These are phyloP conservation scores for Jamesozyma jinghongensis DNA, from an alignment of 805 yeast genomes.

Conservation along the genomic window DNA sequence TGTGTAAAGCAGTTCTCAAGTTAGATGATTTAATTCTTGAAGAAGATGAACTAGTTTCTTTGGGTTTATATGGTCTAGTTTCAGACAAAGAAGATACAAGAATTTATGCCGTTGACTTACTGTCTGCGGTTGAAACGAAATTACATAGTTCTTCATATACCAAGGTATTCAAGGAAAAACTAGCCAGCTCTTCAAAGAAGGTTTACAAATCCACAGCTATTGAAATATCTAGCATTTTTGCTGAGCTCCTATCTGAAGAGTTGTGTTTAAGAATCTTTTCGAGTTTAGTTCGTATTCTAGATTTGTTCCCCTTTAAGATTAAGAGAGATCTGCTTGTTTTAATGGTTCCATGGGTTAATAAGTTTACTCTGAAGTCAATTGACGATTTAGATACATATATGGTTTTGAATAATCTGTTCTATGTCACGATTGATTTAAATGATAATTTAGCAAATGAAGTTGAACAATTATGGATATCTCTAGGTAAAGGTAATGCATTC, in stretches of 20 bases:
- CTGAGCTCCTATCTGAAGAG: slow-evolving; percentile 49
- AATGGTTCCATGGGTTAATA: slow-evolving; percentile 87
- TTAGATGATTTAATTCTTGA: slow-evolving; percentile 41
- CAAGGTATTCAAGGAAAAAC: slow-evolving; percentile 55
- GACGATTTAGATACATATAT: slow-evolving; percentile 44
- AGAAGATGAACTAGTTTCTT: slow-evolving; percentile 59
- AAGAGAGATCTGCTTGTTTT: slow-evolving; percentile 75
- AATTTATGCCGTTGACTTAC: slow-evolving; percentile 59
- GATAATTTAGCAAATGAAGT: slow-evolving; percentile 74
- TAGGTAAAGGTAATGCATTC: slow-evolving; percentile 65
- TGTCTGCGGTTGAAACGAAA: slow-evolving; percentile 55
- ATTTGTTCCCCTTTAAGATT: slow-evolving; percentile 44
- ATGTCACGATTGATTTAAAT: slow-evolving; percentile 71
- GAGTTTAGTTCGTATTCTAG: slow-evolving; percentile 63
- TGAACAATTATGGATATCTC: slow-evolving; percentile 90
- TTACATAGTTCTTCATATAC: slow-evolving; percentile 46
- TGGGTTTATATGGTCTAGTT: slow-evolving; percentile 73
- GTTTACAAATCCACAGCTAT: slow-evolving; percentile 82
- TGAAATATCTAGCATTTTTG: slow-evolving; percentile 67
- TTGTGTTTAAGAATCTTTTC: slow-evolving; percentile 55
- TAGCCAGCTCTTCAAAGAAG: slow-evolving; percentile 66
- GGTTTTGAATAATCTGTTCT: slow-evolving; percentile 75
- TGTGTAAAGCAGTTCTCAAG: slow-evolving; percentile 55
- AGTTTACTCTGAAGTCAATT: slow-evolving; percentile 51
- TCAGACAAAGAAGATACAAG: slow-evolving; percentile 62